Evolutionary conservation across 202 grass and related monocot genomes (phyloP), one percentile per base, ranked within the genome.

Genomic region (Setaria italica): DNA sequence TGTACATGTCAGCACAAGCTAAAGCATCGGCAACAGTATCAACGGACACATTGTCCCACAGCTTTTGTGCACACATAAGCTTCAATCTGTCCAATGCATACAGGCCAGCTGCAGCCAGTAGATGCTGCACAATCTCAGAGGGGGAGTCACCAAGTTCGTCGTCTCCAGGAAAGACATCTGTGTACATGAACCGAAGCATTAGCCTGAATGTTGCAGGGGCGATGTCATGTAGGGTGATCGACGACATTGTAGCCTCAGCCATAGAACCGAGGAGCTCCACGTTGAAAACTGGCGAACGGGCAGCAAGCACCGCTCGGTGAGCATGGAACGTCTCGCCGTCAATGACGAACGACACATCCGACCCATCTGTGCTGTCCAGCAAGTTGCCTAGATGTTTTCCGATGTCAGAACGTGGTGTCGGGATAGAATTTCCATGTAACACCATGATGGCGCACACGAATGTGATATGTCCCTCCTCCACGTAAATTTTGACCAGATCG

Each of bases 121-220:
- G 58, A 72, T 87, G 57, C 4, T 87, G 70, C 13, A 71, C 12
- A 50, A 80, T 79, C 32, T 67, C 77, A 17, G 29, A 6, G 35
- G 35, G 11, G 68, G 56, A 45, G 0, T 42, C 41, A 13, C n/a
- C 70, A 19, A 76, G 50, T n/a, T 72, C 72, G 0, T 64, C 43
- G 25, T 74, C 58, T 3, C n/a, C 20, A 0, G 29, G 62, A 42
- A 88, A 58, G 16, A 14, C 11, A 13, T 88, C 86, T 0, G 86
- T 89, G 59, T 89, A 89, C 9, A 86, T 77, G 62, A 76, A 89
- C 74, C 72, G 60, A 16, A 89, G 83, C 62, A 89, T 17, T 29
- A 21, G 20, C 2, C 30, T 46, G 32, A 90, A 90, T 1, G 59
- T 25, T 8, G 70, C 63, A 0, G 82, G 33, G 29, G 39, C 4